A percentile compares a stretch with the other conserved stretches of the same genome.
These are phyloP conservation scores for Fusarium xyrophilum DNA, from an alignment of 2,329 filamentous ascomycete genomes.

Conservation along the genomic window DNA sequence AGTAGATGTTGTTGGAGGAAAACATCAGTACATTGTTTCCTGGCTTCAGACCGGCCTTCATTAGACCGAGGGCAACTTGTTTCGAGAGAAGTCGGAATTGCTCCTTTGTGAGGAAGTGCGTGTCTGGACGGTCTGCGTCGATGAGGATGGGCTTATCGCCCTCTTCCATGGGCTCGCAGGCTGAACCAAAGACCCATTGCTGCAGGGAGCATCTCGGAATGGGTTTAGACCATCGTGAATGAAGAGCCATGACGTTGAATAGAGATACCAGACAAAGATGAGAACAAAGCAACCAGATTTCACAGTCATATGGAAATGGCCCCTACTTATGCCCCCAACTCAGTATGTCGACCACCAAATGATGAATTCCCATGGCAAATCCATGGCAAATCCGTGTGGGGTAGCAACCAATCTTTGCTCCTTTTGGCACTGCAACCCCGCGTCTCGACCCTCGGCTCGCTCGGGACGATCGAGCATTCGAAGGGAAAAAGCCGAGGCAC, in stretches of 20 bases:
- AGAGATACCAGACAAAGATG: not conserved
- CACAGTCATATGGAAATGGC: too few species aligned
- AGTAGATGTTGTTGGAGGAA: constrained; percentile 77
- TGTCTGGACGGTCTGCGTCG: constrained; percentile 71
- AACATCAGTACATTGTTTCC: constrained; percentile 78
- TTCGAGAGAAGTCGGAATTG: constrained; percentile 74
- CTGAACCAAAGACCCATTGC: constrained; percentile 62
- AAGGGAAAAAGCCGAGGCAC: constrained; percentile 14
- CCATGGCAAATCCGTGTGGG: constrained; percentile 7
- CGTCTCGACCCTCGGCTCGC: constrained; percentile 17
- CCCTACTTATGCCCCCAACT: too few species aligned
- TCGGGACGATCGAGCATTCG: not conserved
- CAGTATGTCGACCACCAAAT: not conserved
- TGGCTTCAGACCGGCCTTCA: constrained; percentile 65
- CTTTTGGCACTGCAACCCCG: constrained; percentile 23
- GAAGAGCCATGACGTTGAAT: constrained; percentile 52
- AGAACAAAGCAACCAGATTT: not conserved
- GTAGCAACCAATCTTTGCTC: constrained; percentile 21
- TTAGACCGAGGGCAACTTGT: constrained; percentile 72
- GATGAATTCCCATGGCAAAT: not conserved
- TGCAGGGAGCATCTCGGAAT: constrained; percentile 60
- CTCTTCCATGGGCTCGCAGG: constrained; percentile 47
- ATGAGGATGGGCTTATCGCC: constrained; percentile 58
- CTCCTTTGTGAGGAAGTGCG: constrained; percentile 67
- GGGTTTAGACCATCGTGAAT: constrained; percentile 53